A percentile compares a stretch with the other conserved stretches of the same genome.
Evolutionary conservation across 345 rosid genomes (phyloP).

Genomic region (Dovyalis caffra): DNA sequence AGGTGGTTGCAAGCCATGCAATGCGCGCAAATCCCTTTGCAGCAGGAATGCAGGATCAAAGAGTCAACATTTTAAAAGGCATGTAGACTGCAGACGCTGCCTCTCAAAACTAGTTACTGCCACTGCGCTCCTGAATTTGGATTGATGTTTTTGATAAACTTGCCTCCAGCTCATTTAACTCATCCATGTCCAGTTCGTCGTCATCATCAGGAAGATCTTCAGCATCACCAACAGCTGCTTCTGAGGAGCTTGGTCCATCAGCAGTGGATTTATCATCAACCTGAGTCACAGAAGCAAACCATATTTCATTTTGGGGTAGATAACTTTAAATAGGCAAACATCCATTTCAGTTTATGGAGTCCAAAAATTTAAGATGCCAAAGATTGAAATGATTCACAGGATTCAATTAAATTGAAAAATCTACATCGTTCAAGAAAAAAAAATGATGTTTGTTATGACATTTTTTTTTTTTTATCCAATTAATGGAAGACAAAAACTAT

Average conservation of each 20-base stretch:
- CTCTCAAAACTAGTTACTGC: conserved; percentile 2
- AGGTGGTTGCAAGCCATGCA: neutral
- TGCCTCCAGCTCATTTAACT: conserved; percentile 33
- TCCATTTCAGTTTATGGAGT: neutral
- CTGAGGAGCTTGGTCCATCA: conserved; percentile 32
- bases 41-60: conserved; percentile 22
- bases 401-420: neutral
- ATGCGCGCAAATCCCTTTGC: neutral
- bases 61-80: conserved; percentile 27
- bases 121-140: conserved; percentile 23
- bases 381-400: neutral
- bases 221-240: conserved; percentile 16
- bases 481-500: neutral
- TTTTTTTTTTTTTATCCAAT: neutral
- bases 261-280: conserved; percentile 28
- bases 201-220: conserved; percentile 27
- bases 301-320: neutral
- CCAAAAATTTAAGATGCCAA: neutral
- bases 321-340: neutral
- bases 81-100: conserved; percentile 24
- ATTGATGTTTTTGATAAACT: conserved; percentile 35
- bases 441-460: no score
- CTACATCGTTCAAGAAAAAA: neutral
- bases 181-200: conserved; percentile 36
- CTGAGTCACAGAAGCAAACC: conserved; percentile 20